phyloP scores from a whole-genome alignment of 805 yeast genomes.

The Yamadazyma sp. region DNA sequence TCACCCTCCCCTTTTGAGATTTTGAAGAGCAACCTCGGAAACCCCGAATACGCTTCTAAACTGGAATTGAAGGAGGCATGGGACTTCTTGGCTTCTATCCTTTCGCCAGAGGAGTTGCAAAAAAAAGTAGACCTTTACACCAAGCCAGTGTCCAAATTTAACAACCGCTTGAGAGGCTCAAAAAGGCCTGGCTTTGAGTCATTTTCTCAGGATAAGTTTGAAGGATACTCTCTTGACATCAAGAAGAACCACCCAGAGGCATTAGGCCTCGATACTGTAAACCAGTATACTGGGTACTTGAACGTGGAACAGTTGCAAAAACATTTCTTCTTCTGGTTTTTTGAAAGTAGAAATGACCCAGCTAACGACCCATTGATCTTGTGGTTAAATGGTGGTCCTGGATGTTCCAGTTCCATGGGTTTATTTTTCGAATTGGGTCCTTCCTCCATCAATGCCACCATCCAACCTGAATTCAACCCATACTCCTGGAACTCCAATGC shows the following conservation, averaged over 20 bases:
- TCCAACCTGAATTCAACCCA: conserved; percentile 76
- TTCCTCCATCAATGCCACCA: conserved; percentile 62
- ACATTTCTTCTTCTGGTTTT: conserved; percentile 91
- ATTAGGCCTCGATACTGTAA: conserved; percentile 37
- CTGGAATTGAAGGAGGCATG: conserved; percentile 18
- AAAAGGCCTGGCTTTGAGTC: conserved; percentile 18
- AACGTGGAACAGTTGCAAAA: conserved; percentile 45
- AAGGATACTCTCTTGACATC: conserved; percentile 29
- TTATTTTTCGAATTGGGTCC: conserved; percentile 92
- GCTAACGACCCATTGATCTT: conserved; percentile 79
- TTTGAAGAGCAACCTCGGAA: conserved; percentile 8
- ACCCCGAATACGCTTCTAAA: conserved; percentile 10
- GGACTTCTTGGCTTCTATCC: conserved; percentile 16
- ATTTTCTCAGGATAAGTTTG: conserved; percentile 21
- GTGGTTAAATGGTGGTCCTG: conserved; percentile 97
- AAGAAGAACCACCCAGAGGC: conserved; percentile 34
- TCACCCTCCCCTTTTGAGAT: background rate
- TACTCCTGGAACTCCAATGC: conserved; percentile 92
- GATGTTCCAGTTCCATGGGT: conserved; percentile 90
- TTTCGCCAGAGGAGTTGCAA: conserved; percentile 12
- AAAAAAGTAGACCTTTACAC: conserved; percentile 11
- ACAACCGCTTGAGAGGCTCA: conserved; percentile 1
- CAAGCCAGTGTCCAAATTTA: conserved; percentile 9
- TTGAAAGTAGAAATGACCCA: conserved; percentile 89
- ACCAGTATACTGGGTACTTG: conserved; percentile 41